Evolutionary conservation across 768 basidiomycete genomes (phyloP).

Genomic region (Omphalotus guepiniiformis): DNA sequence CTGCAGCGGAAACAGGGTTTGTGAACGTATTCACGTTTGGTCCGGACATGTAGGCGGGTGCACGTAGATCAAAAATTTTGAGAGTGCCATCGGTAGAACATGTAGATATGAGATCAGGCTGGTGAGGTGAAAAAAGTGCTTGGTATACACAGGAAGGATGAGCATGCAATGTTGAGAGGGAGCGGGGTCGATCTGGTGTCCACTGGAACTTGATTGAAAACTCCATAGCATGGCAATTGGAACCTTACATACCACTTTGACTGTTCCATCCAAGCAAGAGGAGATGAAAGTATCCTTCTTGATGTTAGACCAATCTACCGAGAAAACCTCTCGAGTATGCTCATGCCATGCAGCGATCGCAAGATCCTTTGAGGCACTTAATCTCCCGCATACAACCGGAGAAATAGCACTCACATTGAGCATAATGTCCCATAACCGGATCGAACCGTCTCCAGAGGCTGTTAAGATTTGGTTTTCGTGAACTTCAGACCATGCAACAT

Average conservation of each 20-base stretch:
- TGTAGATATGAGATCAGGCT: constrained; percentile 74
- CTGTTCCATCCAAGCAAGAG: constrained; percentile 86
- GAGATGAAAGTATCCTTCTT: constrained; percentile 86
- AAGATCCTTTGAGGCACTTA: constrained; percentile 58
- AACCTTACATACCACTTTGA: constrained; percentile 71
- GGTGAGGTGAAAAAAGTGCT: constrained; percentile 89
- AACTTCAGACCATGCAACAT: constrained; percentile 91
- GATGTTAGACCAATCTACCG: constrained; percentile 93
- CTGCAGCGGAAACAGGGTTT: constrained; percentile 63
- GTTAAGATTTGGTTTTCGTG: constrained; percentile 93
- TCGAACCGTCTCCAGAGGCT: constrained; percentile 85
- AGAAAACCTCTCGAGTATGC: constrained; percentile 89
- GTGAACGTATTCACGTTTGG: constrained; percentile 55
- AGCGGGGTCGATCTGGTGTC: constrained; percentile 78
- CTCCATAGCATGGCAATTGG: background rate
- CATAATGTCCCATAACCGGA: constrained; percentile 87
- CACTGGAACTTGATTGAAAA: constrained; percentile 48
- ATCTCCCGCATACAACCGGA: background rate
- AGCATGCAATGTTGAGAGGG: constrained; percentile 77
- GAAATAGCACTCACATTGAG: constrained; percentile 59
- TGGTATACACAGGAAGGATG: constrained; percentile 86
- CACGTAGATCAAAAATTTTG: constrained; percentile 76
- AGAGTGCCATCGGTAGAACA: constrained; percentile 86
- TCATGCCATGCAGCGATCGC: constrained; percentile 94
- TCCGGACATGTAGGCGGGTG: constrained; percentile 29